A percentile compares a stretch with the other conserved stretches of the same genome.
phyloP scores from a whole-genome alignment of 139 green algal genomes.

The Spirogloea muscicola region DNA sequence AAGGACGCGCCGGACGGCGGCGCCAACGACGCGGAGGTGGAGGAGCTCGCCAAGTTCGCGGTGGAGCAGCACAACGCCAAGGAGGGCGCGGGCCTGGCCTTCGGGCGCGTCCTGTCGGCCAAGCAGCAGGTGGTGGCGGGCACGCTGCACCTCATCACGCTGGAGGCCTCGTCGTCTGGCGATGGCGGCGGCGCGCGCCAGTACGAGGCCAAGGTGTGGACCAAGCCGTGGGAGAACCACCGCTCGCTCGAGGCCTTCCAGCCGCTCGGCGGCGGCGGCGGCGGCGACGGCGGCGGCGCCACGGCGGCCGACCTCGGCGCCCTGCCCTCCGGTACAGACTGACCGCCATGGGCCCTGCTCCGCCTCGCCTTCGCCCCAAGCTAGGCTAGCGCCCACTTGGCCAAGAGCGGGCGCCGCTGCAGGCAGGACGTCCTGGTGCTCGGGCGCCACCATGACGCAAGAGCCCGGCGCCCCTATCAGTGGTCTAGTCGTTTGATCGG shows the following conservation, averaged over 20 bases:
- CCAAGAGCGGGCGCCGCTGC: no score
- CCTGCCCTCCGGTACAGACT: no score
- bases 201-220: conserved; percentile 9
- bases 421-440: no score
- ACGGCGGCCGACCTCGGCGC: no score
- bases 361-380: no score
- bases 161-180: neutral
- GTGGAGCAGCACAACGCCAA: conserved; percentile 19
- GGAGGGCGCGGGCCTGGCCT: neutral
- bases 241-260: conserved; percentile 5
- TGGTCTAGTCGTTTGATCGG: no score
- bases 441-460: no score
- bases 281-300: no score
- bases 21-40: neutral
- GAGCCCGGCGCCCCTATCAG: no score
- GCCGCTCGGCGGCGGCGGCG: no score
- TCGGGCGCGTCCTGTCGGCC: neutral
- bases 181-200: neutral
- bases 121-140: conserved; percentile 10
- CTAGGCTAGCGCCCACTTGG: no score
- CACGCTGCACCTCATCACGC: neutral
- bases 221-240: conserved; percentile 25
- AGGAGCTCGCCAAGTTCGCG: conserved; percentile 6
- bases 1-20: neutral
- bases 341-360: no score